These are phyloP conservation scores for Tulasnella sp. DNA, from an alignment of 768 basidiomycete genomes.

Conservation along the genomic window DNA sequence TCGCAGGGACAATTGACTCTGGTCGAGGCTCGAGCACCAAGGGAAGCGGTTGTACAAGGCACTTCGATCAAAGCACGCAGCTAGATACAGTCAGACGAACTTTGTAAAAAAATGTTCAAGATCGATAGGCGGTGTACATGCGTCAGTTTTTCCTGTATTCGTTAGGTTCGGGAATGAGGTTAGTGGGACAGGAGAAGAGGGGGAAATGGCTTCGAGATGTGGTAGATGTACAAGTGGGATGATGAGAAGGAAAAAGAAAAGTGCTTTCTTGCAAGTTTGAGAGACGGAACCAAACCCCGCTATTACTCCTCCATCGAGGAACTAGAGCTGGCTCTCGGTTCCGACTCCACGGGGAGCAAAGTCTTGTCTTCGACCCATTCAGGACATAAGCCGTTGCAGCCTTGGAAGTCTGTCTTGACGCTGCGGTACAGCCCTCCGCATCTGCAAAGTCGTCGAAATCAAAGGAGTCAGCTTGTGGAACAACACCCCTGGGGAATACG, in stretches of 20 bases:
- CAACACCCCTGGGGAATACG: background rate
- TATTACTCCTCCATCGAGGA: background rate
- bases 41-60: too few species aligned
- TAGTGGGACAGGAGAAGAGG: too few species aligned
- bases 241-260: too few species aligned
- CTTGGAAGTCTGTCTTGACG: constrained; percentile 2
- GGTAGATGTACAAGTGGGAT: too few species aligned
- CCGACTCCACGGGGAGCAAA: background rate
- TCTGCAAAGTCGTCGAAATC: background rate
- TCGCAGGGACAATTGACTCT: background rate
- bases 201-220: too few species aligned
- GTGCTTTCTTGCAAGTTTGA: background rate
- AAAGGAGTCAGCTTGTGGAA: background rate
- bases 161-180: too few species aligned
- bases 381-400: background rate
- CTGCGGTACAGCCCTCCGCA: background rate
- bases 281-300: background rate
- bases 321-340: background rate
- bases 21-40: too few species aligned
- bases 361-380: constrained; percentile 8
- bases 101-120: too few species aligned
- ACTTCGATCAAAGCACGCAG: too few species aligned
- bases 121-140: too few species aligned
- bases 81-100: too few species aligned
- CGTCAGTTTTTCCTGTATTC: too few species aligned